Evolutionary conservation across 257 asterid species (phyloP), one percentile per base, ranked within the genome.

Genomic region (Primulina tabacum): DNA sequence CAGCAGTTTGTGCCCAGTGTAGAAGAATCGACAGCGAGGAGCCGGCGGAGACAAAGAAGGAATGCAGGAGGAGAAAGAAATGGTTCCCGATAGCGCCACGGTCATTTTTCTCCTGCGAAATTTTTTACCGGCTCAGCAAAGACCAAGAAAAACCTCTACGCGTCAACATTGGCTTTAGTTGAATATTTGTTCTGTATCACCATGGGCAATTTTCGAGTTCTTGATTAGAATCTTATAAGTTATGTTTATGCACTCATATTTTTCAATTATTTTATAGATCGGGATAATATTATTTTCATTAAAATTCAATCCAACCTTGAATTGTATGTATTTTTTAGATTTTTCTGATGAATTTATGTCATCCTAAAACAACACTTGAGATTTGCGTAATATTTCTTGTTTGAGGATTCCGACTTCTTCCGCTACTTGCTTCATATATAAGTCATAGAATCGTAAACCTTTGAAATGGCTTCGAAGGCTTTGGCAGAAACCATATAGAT

Each of bases 1-100:
- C 4, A 78, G 65, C 17, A 80, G 76, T 38, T 60, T 86, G 67
- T 65, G 76, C 60, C 70, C 76, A 77, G 72, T 7, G 56, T 50
- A 38, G 75, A 80, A 75, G 69, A 75, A 78, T 47, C 64, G 78
- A 57, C 68, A 78, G 61, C 75, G 77, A 75, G 61, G 62, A 30
- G 47, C 78, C 76, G 81, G 76, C 65, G 72, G 69, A 65, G 71
- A 57, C 9, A 75, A 67, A 62, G 80, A 73, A 64, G 75, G 76
- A 32, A 75, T 77, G 80, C 64, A 64, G 62, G 87, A 76, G 38
- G 89, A 72, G 79, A 77, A 80, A 66, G 85, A 78, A 67, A 78
- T 59, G 64, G 72, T 65, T 60, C 82, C 86, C 77, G 71, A 74
- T 43, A 67, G 72, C 60, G 78, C 84, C 50, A 73, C 80, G 65